Base-by-base conservation (phyloP, 2,329 filamentous ascomycete genomes). In the Phialemonium atrogriseum region DNA sequence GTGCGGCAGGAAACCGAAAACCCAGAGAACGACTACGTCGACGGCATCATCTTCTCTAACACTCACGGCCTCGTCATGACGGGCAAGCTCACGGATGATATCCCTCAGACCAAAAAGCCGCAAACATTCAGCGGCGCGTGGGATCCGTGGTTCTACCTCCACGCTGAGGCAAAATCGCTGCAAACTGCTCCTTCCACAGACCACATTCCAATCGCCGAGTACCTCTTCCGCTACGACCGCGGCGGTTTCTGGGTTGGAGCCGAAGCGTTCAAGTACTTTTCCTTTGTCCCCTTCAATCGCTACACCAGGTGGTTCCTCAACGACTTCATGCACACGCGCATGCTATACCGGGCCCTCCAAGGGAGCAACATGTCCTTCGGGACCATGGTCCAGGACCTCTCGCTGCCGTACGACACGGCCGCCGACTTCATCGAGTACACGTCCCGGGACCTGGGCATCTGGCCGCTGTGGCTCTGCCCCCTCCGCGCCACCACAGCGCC, bases 141-240 rank as follows among this genome's bases (percentile, higher is more conserved):
- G 43, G 81, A 88, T 47, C 78, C 80, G 2, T 87, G 83, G 83
- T 85, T 77, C 54, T 87, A 85, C 50, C 62, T 87, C 37, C 81
- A 86, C 49, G 81, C 73, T 12, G 59, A 70, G 45, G 28, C 22
- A 5, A 15, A 21, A 18, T 23, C 28, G 13, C 10, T 7, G 11
- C 5, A 30, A 10, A 24, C 31, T 10, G 24, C 21, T 11, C 7
- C 15, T 25, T 42, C 35, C 2, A 46, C 52, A 11, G 52, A 50
- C 32, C 73, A 74, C 43, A 69, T 84, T 24, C 80, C 80, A 0
- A 58, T 84, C 4, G 70, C 73, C 23, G 80, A 84, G 50, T 85
- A 85, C 51, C 73, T 84, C 42, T 85, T 85, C 64, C 72, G 80
- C 30, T 85, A 85, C 59, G 80, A 85, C 55, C 72, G 80, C 26